Percentiles rank a stretch among this genome's conserved stretches.
These are phyloP conservation scores for Drechslerella stenobrocha DNA, from an alignment of 2,329 filamentous ascomycete genomes.

Conservation along the genomic window DNA sequence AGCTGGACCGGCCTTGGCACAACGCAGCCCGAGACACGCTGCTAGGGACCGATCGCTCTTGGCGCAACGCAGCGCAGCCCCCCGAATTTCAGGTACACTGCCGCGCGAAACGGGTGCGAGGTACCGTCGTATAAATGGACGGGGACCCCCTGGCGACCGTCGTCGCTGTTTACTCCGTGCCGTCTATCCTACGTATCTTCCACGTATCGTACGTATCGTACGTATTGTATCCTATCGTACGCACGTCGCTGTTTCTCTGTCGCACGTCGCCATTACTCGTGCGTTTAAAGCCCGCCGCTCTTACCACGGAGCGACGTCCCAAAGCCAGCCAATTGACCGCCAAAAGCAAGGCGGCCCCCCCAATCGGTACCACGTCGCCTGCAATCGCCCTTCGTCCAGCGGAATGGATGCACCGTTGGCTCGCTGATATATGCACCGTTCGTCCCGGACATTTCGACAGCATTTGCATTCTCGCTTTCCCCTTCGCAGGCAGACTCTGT, in stretches of 20 bases:
- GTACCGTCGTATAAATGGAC: background rate
- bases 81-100: slow-evolving; percentile 19
- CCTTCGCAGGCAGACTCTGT: background rate
- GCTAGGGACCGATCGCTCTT: slow-evolving; percentile 1
- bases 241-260: too few relatives aligned
- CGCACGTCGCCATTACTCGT: too few relatives aligned
- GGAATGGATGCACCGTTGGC: slow-evolving; percentile 46
- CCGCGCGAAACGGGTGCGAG: background rate
- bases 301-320: too few relatives aligned
- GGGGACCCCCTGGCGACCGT: too few relatives aligned
- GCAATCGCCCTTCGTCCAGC: slow-evolving; percentile 15
- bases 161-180: too few relatives aligned
- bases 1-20: background rate
- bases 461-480: slow-evolving; percentile 10
- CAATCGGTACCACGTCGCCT: too few relatives aligned
- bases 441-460: slow-evolving; percentile 19
- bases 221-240: too few relatives aligned
- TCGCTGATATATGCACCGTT: slow-evolving; percentile 40
- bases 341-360: too few relatives aligned
- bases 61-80: slow-evolving; percentile 35
- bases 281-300: too few relatives aligned
- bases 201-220: too few relatives aligned
- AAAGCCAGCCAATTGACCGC: too few relatives aligned
- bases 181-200: too few relatives aligned
- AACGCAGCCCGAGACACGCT: background rate